Base-by-base conservation (phyloP, 495 filamentous ascomycete species). In the Clohesyomyces aquaticus region DNA sequence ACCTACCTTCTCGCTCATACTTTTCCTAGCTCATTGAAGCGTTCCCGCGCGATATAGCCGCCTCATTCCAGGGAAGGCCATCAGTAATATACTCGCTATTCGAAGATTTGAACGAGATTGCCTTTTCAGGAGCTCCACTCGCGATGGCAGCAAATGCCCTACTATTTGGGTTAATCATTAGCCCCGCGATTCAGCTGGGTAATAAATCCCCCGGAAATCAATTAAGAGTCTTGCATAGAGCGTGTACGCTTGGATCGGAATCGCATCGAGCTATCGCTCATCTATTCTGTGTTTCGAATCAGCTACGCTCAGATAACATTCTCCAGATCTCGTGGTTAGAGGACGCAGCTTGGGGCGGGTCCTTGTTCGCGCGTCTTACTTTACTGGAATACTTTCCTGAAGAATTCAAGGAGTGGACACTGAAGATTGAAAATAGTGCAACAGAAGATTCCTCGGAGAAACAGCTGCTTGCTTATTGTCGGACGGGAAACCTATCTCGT, bases 61-160 rank as follows among this genome's bases (percentile, higher is more conserved):
- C n/a, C 6, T 4, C 53, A 43, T 14, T 41, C 32, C 28, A 56
- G 21, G 12, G 6, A 38, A 38, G 32, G 32, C 32, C 32, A 38
- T 38, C 32, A 4, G 50, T 54, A n/a, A 27, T 54, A 3, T 54
- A 27, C 29, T 54, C 26, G 26, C 50, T 54, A 6, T 28, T 28
- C 4, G 25, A 54, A 28, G 50, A 54, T 54, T 19, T 54, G 26
- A 26, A 54, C 4, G 32, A 11, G 19, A 9, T 54, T 29, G 16
- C 29, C 19, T 28, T 29, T 54, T 54, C 25, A 25, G n/a, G 14
- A 19, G 4, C 32, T 14, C 32, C 32, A 6, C 6, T 14, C 14
- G 32, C 32, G 6, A 6, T 38, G 6, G 6, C 32, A 38, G 32
- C 32, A 6, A 14, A 6, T 6, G 14, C 32, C 6, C 6, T 38